Evolutionary conservation across 1,284 basidiomycete species (phyloP).

Genomic region (Inonotus hispidus): DNA sequence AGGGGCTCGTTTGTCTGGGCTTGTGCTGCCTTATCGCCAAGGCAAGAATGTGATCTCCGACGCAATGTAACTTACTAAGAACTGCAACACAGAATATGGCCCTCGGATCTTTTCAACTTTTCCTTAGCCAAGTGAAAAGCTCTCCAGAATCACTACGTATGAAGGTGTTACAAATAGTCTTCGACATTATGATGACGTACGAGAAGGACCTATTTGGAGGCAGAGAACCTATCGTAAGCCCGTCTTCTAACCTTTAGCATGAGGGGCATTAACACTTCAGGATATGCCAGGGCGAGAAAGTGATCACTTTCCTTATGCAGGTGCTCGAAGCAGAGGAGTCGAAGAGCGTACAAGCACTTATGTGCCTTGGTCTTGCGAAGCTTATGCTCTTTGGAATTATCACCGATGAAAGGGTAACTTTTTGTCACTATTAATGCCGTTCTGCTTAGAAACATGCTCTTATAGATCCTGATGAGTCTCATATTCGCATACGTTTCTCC

Average conservation of each 20-base stretch:
- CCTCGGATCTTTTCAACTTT: conserved; percentile 84
- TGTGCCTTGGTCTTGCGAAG: conserved; percentile 86
- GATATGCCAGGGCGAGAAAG: conserved; percentile 52
- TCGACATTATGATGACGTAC: conserved; percentile 90
- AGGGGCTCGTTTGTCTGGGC: conserved; percentile 51
- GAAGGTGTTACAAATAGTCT: conserved; percentile 81
- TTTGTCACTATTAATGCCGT: conserved; percentile 37
- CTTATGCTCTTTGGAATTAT: conserved; percentile 84
- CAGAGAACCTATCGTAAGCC: conserved; percentile 1
- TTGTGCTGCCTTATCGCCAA: conserved; percentile 44
- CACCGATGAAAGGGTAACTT: conserved; percentile 66
- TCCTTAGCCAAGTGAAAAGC: conserved; percentile 79
- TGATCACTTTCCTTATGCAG: conserved; percentile 71
- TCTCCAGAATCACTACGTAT: conserved; percentile 76
- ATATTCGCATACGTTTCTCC: conserved; percentile 19
- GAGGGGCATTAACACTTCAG: not conserved
- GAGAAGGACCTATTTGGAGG: conserved; percentile 66
- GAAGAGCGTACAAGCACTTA: conserved; percentile 68
- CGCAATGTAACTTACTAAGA: not conserved
- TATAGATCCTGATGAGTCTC: conserved; percentile 17
- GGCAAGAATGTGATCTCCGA: not conserved
- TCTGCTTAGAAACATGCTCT: not conserved
- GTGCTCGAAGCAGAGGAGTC: conserved; percentile 73
- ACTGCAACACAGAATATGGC: conserved; percentile 68
- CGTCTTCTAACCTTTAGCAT: not conserved